Evolutionary conservation across 345 rosid genomes (phyloP), one percentile per base, ranked within the genome.

Genomic region (Noccaea caerulescens): DNA sequence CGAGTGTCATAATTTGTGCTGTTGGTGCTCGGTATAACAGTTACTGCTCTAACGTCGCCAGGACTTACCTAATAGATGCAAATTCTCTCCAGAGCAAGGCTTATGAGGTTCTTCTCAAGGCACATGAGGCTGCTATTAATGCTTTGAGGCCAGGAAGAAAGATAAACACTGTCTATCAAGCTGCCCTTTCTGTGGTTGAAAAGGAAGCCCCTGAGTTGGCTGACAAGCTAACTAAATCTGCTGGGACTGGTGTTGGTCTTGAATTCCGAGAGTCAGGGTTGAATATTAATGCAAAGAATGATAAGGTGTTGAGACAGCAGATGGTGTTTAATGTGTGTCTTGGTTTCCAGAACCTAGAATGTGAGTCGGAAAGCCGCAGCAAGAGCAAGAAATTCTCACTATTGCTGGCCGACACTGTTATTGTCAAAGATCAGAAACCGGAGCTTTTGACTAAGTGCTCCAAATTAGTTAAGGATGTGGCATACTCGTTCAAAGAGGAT

Each of bases 201-300:
- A 87, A 82, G 61, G 94, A 89, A 64, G 89, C 93, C 8, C 97
- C 97, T 39, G 91, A 91, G 60, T 76, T 91, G 62, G 72, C 79
- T 55, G 81, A 87, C 32, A 83, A 86, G 78, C 67, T 93, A 63
- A 93, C 97, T 7, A 91, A 84, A 84, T 82, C 93, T 75, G 99
- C 98, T 36, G 99, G 97, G 76, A 93, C 99, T 10, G 96, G 99
- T 62, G 88, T 93, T 4, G 99, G 97, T 64, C 97, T 93, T 51
- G 98, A 91, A 77, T 91, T 91, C 72, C 88, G 97, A 18, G 97
- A 93, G 84, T 86, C 93, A 0, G 96, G 97, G 16, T 77, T 91
- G 38, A 85, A 75, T 80, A 85, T 91, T 43, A 91, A 89, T 79
- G 85, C 86, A 25, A 93, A 86, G 84, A 91, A 93, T 62, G 93